Evolutionary conservation across 2,329 filamentous ascomycete species (phyloP).

Genomic region (Microsporum audouinii): DNA sequence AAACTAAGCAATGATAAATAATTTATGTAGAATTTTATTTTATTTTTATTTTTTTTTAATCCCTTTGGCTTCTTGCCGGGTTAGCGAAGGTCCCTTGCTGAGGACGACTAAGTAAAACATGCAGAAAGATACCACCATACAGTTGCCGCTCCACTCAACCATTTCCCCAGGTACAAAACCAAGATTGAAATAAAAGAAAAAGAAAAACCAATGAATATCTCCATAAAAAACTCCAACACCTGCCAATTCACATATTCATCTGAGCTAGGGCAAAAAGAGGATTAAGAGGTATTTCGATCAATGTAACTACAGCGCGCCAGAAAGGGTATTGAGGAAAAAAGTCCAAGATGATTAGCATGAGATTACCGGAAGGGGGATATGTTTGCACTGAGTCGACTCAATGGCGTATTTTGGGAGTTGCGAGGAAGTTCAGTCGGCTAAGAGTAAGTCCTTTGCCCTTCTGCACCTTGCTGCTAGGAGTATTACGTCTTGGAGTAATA

Average conservation of each 20-base stretch:
- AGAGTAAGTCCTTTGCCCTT: slow-evolving; percentile 29
- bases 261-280: neutral
- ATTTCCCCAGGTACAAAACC: neutral
- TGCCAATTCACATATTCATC: neutral
- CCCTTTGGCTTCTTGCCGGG: neutral
- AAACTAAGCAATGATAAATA: neutral
- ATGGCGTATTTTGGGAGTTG: slow-evolving; percentile 34
- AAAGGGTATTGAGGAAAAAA: neutral
- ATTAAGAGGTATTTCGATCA: neutral
- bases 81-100: neutral
- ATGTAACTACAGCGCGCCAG: neutral
- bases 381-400: slow-evolving; percentile 8
- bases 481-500: slow-evolving; percentile 22
- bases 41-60: neutral
- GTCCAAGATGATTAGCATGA: neutral
- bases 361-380: neutral
- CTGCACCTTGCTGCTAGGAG: slow-evolving; percentile 18
- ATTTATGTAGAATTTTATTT: neutral
- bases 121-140: neutral
- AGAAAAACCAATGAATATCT: neutral
- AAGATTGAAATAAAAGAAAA: neutral
- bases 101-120: neutral
- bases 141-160: neutral
- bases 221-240: slow-evolving; percentile 1
- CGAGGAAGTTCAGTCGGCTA: slow-evolving; percentile 38